Conservation (phyloP, 2,329 filamentous ascomycete genomes). For the Talaromyces pinophilus region DNA sequence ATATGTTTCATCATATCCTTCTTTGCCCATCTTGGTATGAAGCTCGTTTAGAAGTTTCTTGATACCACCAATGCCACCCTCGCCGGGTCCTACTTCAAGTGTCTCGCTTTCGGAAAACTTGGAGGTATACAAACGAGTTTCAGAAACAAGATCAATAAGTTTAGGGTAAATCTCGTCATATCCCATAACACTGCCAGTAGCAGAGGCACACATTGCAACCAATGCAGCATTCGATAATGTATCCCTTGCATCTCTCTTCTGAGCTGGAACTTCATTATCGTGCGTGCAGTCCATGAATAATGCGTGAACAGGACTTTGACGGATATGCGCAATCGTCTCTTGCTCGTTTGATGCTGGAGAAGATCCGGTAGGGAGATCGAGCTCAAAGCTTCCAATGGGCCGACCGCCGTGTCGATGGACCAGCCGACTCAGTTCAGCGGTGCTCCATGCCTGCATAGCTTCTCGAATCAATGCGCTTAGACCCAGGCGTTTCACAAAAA, state of each 20-base stretch:
- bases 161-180: constrained; percentile 96
- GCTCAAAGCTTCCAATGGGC: constrained; percentile 94
- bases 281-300: constrained; percentile 99
- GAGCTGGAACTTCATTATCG: constrained; percentile 93
- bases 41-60: constrained; percentile 95
- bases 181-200: constrained; percentile 94
- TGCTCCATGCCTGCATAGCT: constrained; percentile 98
- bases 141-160: constrained; percentile 88
- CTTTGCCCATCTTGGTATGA: constrained; percentile 91
- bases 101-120: constrained; percentile 64
- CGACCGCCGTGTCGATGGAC: constrained; percentile 92
- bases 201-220: constrained; percentile 93
- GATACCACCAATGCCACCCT: constrained; percentile 82
- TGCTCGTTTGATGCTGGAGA: constrained; percentile 36
- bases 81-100: constrained; percentile 61
- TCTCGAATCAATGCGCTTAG: constrained; percentile 91
- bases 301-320: constrained; percentile 84
- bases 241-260: constrained; percentile 91
- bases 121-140: constrained; percentile 80
- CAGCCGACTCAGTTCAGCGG: constrained; percentile 84
- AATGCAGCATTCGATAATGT: constrained; percentile 92
- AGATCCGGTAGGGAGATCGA: constrained; percentile 76
- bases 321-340: constrained; percentile 77
- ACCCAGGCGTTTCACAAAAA: constrained; percentile 91
- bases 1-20: constrained; percentile 91